These are phyloP conservation scores for Protea cynaroides DNA, from an alignment of 164 flowering plant species.

Conservation along the genomic window DNA sequence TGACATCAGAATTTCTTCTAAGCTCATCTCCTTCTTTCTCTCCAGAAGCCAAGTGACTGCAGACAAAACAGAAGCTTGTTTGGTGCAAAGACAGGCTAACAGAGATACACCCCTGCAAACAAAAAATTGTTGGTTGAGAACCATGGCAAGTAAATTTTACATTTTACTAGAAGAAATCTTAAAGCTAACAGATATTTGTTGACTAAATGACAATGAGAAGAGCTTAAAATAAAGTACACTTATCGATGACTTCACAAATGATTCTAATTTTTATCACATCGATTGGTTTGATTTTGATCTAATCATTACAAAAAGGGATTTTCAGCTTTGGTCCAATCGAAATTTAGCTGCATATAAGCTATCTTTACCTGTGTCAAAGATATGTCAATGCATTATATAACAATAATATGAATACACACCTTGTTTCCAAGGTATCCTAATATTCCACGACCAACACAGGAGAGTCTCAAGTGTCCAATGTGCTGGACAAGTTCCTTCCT, in stretches of 20 bases:
- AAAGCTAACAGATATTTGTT: no score
- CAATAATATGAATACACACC: constrained; percentile 26
- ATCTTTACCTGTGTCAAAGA: neutral
- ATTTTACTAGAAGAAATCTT: no score
- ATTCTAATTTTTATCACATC: no score
- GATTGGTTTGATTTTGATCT: no score
- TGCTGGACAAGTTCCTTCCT: constrained; percentile 59
- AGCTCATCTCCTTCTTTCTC: constrained; percentile 88
- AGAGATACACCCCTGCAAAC: constrained; percentile 74
- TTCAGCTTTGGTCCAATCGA: no score
- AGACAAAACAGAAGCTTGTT: constrained; percentile 79
- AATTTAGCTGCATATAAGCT: neutral
- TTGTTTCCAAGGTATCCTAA: constrained; percentile 87
- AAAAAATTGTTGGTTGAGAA: neutral
- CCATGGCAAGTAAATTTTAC: neutral
- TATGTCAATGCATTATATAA: neutral
- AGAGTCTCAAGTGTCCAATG: constrained; percentile 59
- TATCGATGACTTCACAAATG: no score
- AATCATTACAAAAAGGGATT: no score
- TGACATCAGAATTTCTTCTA: constrained; percentile 64
- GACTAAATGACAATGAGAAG: no score
- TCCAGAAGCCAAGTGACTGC: constrained; percentile 89
- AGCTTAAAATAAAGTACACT: no score
- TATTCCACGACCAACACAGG: constrained; percentile 63
- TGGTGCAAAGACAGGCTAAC: constrained; percentile 63